Evolutionary conservation across 345 rosid genomes (phyloP), one percentile per base, ranked within the genome.

Genomic region (Pistacia vera): DNA sequence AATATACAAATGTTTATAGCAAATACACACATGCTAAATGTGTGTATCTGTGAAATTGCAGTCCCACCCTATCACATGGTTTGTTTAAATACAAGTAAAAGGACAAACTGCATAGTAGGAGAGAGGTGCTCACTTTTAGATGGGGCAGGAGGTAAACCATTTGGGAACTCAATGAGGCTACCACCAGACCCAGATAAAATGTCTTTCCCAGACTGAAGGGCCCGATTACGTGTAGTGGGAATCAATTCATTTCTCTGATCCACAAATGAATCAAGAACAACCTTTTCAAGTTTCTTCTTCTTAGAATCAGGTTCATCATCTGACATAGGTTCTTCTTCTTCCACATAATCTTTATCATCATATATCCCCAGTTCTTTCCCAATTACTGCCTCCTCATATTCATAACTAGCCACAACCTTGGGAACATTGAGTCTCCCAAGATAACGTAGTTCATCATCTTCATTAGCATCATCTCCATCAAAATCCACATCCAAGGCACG

Each of bases 121-220:
- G 6, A 64, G 61, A 51, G 72, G 51, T 77, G 67, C 93, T 85
- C 75, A 90, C 97, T 90, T 90, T 86, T 92, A 46, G 90, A 70
- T 36, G 88, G 86, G 20, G 85, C 82, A 41, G 82, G 83, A 30
- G 93, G 94, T 70, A 90, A 88, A 76, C 97, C 97, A 81, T 92
- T 83, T 16, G 93, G 93, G 65, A 87, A 90, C 73, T 87, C 94
- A 77, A 91, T 82, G 68, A 85, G 71, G 73, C 77, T 69, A 11
- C 81, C 72, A 46, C 82, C 73, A 35, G 77, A 48, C 67, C 77
- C 77, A 79, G 85, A 84, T 61, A 61, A 81, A 35, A 77, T 79
- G 80, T 83, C 89, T 78, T 84, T 91, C 77, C 84, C 86, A 62
- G 90, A 83, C 36, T 83, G 91, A 77, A 88, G 85, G 5, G 93